Conservation (phyloP, 257 asterid genomes). For the Ehretia macrophylla region DNA sequence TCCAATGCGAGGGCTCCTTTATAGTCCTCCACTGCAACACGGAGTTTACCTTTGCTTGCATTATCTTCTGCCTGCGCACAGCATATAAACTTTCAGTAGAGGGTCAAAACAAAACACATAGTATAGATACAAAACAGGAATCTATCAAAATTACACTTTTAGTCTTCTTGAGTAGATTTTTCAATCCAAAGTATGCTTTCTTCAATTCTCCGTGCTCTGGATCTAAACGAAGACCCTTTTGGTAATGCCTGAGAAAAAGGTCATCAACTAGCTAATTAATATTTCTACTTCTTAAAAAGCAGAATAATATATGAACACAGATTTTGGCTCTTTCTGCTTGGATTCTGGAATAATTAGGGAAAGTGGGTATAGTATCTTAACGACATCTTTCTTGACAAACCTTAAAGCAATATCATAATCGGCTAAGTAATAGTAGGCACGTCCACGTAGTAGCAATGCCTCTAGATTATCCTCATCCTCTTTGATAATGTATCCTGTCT, state of each 20-base stretch:
- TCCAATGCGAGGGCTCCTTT: conserved; percentile 75
- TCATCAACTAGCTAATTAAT: conserved; percentile 3
- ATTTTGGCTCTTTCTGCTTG: too few species aligned
- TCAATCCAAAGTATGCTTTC: conserved; percentile 89
- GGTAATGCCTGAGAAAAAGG: conserved; percentile 65
- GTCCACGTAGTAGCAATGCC: conserved; percentile 85
- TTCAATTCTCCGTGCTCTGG: conserved; percentile 89
- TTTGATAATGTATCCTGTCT: conserved; percentile 79
- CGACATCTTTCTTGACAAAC: conserved; percentile 30
- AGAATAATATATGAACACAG: too few species aligned
- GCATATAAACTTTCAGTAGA: conserved; percentile 3
- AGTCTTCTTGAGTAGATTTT: conserved; percentile 80
- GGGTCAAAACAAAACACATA: background rate
- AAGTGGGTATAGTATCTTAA: too few species aligned
- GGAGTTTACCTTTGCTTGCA: conserved; percentile 80
- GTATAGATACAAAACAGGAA: conserved; percentile 1
- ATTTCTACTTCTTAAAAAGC: background rate
- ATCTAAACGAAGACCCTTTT: conserved; percentile 90
- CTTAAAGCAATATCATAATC: conserved; percentile 87
- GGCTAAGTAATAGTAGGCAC: conserved; percentile 87
- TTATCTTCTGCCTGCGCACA: conserved; percentile 80
- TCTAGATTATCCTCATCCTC: conserved; percentile 84
- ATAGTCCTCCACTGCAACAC: conserved; percentile 84
- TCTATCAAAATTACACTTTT: conserved; percentile 50
- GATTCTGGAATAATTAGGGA: too few species aligned